phyloP scores from a whole-genome alignment of 2,329 filamentous ascomycete species.

The Calonectria leucothoes region DNA sequence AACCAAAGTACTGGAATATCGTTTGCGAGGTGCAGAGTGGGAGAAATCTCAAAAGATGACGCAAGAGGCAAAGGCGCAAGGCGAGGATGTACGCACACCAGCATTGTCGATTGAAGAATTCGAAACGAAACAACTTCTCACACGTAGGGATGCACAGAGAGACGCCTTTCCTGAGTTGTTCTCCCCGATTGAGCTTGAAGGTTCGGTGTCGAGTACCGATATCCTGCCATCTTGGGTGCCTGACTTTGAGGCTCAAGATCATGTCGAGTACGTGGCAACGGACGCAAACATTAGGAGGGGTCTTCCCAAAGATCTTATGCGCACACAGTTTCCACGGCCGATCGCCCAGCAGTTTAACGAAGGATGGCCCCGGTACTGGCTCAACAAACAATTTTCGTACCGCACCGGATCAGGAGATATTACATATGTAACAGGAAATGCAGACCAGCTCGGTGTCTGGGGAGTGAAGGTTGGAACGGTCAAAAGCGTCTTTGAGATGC shows the following conservation, averaged over 20 bases:
- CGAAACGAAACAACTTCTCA: background rate
- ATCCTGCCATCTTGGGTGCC: background rate
- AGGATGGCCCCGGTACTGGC: background rate
- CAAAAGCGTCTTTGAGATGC: background rate
- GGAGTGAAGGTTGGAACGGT: background rate
- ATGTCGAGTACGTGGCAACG: background rate
- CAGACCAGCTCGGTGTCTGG: background rate
- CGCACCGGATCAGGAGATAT: background rate
- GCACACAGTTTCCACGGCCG: background rate
- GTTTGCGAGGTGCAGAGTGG: background rate
- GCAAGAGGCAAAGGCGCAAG: background rate
- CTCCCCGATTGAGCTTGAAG: background rate
- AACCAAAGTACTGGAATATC: background rate
- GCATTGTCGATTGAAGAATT: too few species aligned
- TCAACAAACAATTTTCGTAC: background rate
- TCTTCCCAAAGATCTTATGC: background rate
- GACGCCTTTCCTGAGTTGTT: background rate
- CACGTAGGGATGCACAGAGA: background rate
- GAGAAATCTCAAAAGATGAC: background rate
- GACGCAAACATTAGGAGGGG: background rate
- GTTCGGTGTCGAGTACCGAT: background rate
- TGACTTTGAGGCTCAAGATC: background rate
- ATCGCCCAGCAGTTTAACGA: background rate
- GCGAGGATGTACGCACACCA: background rate
- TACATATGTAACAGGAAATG: background rate